Evolutionary conservation across 495 filamentous ascomycete species (phyloP), one percentile per base, ranked within the genome.

Genomic region (Penicillium chermesinum): DNA sequence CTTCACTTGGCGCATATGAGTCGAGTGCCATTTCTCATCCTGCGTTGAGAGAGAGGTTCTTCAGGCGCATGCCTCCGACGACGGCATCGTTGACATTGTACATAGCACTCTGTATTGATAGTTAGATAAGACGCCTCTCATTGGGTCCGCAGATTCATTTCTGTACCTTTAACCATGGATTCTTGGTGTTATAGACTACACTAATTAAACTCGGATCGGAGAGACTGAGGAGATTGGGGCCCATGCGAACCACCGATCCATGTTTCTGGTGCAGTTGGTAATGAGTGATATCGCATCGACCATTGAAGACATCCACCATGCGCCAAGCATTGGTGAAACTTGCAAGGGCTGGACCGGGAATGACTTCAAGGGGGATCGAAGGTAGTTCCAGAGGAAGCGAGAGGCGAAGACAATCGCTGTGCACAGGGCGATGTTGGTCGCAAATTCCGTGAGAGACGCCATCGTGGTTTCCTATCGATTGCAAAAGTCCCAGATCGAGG

Each of bases 11-110:
- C 53, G 53, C 9, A 59, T 56, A 7, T 56, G 49, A 8, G 49
- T 37, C 20, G 49, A 64, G 44, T 75, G 74, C 45, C 66, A 44
- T 6, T 58, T 52, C 46, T 79, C 73, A 50, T 78, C 69, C 39
- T 58, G 59, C 0, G 65, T 71, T 15, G 61, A 70, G 56, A n/a
- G 75, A 75, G 5, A 75, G 46, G n/a, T 48, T 63, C 4, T 51
- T 47, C 20, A 55, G 16, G 14, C 53, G 53, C n/a, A 54, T 36
- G 0, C 53, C 59, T 19, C 57, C 45, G 12, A 52, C 38, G 7
- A 63, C 15, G 10, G 50, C 51, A 44, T 60, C 57, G 27, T 54
- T 61, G 3, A 49, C 50, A n/a, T 51, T 46, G 51, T 53, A 66
- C 57, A 59, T 64, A 34, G 52, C 54, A 50, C 62, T 65, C 53